phyloP scores from a whole-genome alignment of 495 filamentous ascomycete genomes.

The Penicillium soppii region DNA sequence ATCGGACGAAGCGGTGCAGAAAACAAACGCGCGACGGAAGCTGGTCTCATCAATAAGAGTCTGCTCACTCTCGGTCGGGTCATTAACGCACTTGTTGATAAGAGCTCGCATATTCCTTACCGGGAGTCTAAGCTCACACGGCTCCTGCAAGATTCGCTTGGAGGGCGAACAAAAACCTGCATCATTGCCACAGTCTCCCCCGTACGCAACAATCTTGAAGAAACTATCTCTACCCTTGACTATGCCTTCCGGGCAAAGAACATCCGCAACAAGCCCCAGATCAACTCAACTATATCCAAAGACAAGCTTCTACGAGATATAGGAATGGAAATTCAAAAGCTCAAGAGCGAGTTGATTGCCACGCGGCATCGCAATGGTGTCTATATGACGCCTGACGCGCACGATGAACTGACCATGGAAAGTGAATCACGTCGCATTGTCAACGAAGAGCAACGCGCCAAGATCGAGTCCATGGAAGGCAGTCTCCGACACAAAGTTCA shows the following conservation, averaged over 20 bases:
- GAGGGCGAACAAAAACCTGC: constrained; percentile 93
- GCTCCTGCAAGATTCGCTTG: constrained; percentile 91
- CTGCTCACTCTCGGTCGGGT: constrained; percentile 91
- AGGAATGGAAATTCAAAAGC: constrained; percentile 87
- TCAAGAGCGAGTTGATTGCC: constrained; percentile 90
- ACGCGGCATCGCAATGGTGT: constrained; percentile 93
- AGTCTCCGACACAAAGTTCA: constrained; percentile 89
- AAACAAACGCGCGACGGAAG: constrained; percentile 94
- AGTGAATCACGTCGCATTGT: constrained; percentile 91
- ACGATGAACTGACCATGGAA: constrained; percentile 82
- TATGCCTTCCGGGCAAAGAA: constrained; percentile 98
- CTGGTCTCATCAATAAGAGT: constrained; percentile 97
- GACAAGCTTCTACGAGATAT: constrained; percentile 88
- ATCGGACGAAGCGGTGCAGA: constrained; percentile 95
- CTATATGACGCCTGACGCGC: constrained; percentile 80
- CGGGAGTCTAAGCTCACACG: constrained; percentile 94
- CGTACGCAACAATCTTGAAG: constrained; percentile 89
- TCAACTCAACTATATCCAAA: constrained; percentile 88
- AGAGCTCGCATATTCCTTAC: constrained; percentile 89
- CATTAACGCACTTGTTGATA: constrained; percentile 96
- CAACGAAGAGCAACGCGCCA: constrained; percentile 86
- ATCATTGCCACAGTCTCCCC: constrained; percentile 97
- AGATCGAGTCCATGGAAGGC: constrained; percentile 87
- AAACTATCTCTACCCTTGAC: constrained; percentile 95
- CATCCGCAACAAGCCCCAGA: constrained; percentile 95